A percentile compares a stretch with the other conserved stretches of the same genome.
Conservation (phyloP, 345 rosid species). For the Eucalyptus sp. region DNA sequence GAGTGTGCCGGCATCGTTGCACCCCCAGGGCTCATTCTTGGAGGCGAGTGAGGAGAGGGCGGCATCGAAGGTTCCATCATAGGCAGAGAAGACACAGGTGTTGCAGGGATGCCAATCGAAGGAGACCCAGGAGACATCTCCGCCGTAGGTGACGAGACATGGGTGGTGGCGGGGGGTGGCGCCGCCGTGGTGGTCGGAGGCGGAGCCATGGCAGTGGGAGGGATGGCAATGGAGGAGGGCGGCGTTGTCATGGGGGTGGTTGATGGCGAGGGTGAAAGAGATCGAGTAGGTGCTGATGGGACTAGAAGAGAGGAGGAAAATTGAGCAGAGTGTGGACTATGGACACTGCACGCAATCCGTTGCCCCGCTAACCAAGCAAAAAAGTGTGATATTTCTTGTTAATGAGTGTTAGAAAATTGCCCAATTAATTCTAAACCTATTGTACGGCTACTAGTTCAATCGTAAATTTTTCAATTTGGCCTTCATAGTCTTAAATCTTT, state of each 20-base stretch:
- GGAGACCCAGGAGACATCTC: background rate
- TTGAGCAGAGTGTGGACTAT: background rate
- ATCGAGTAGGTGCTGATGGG: background rate
- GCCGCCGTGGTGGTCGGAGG: background rate
- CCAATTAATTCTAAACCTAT: background rate
- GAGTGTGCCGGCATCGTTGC: background rate
- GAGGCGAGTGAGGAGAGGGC: background rate
- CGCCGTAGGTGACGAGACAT: background rate
- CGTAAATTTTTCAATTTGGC: background rate
- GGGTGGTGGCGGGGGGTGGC: background rate
- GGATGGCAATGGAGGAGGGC: background rate
- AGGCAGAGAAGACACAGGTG: background rate
- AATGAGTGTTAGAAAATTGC: background rate
- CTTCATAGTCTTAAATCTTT: background rate
- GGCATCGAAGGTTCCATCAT: background rate
- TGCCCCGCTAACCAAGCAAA: background rate
- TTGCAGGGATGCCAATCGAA: no score
- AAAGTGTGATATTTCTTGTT: background rate
- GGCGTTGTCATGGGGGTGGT: background rate
- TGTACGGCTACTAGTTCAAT: background rate
- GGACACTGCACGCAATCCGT: background rate
- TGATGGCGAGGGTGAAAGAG: background rate
- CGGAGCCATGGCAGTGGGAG: background rate
- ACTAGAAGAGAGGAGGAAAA: background rate
- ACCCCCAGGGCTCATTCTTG: background rate